phyloP scores from a whole-genome alignment of 2,329 filamentous ascomycete genomes.

The Phialocephala sp. region DNA sequence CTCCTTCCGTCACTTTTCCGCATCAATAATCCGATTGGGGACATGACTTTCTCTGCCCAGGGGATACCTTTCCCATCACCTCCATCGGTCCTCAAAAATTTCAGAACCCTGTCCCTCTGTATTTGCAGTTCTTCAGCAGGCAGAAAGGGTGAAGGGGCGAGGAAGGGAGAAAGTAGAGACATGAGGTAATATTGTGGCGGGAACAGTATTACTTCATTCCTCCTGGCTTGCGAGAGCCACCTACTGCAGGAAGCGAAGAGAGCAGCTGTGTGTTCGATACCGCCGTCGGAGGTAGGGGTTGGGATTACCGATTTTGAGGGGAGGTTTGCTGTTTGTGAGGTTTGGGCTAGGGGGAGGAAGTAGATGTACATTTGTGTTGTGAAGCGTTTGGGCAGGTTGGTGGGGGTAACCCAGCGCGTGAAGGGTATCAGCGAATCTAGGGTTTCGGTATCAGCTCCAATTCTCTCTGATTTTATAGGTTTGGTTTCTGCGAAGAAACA shows the following conservation, averaged over 20 bases:
- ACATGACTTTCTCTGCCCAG: conserved; percentile 68
- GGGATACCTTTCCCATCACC: conserved; percentile 47
- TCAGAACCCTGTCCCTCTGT: conserved; percentile 58
- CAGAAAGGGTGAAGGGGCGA: conserved; percentile 44
- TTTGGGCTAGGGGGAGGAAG: conserved; percentile 67
- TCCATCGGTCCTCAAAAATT: conserved; percentile 55
- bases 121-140: conserved; percentile 46
- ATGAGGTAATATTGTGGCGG: conserved; percentile 87
- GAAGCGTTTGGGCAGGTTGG: conserved; percentile 75
- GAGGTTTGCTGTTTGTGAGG: conserved; percentile 28
- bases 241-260: conserved; percentile 72
- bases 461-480: too few relatives aligned
- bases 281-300: conserved; percentile 73
- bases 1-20: conserved; percentile 56
- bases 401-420: conserved; percentile 89
- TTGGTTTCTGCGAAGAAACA: too few relatives aligned
- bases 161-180: conserved; percentile 59
- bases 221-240: conserved; percentile 71
- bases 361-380: conserved; percentile 98
- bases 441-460: background rate
- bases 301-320: conserved; percentile 42
- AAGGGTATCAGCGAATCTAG: conserved; percentile 63
- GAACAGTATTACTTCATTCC: conserved; percentile 79
- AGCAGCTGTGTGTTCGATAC: conserved; percentile 71
- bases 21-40: conserved; percentile 55